Evolutionary conservation across 257 asterid genomes (phyloP), one percentile per base, ranked within the genome.

Genomic region (Verbena officinalis): DNA sequence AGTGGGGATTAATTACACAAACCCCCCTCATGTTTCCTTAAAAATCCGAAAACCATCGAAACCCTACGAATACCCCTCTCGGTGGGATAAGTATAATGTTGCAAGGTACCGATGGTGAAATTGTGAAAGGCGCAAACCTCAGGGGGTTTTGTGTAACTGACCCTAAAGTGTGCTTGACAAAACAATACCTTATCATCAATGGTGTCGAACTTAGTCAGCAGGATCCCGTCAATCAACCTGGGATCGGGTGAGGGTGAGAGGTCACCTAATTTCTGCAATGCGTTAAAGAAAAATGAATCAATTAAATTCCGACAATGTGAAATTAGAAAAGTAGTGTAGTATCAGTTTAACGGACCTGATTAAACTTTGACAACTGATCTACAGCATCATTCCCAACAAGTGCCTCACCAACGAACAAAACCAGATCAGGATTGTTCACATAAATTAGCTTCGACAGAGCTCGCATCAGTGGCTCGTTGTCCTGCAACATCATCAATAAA

Each of bases 301-400:
- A 19, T 42, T 40, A 54, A 50, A 17, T 14, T 20, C 9, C 8
- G 13, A 13, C 12, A 46, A 48, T 16, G 21, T 53, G 52, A 51
- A 3, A 20, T 12, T 0, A 15, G 55, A 51, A 19, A 52, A 39
- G n/a, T 50, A 23, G 20, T 0, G 65, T 72, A 62, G 33, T 42
- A 40, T 69, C 38, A 16, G 30, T 9, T 58, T 30, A 90, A 79
- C 0, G 96, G 51, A 87, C 99, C 96, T 90, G 96, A 78, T 93
- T 93, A 63, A 93, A 93, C 75, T 93, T 93, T 7, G 96, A 82
- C 68, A 93, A 53, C 65, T 93, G 99, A 76, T 93, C 99, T 2
- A 93, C 97, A 21, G 92, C 99, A 56, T 93, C 99, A 38, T 93
- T 93, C 49, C 99, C 97, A 44, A 93, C 99, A 22, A 93, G 96